Conservation (phyloP, 2,329 filamentous ascomycete genomes). For the Orbilia brochopaga region DNA sequence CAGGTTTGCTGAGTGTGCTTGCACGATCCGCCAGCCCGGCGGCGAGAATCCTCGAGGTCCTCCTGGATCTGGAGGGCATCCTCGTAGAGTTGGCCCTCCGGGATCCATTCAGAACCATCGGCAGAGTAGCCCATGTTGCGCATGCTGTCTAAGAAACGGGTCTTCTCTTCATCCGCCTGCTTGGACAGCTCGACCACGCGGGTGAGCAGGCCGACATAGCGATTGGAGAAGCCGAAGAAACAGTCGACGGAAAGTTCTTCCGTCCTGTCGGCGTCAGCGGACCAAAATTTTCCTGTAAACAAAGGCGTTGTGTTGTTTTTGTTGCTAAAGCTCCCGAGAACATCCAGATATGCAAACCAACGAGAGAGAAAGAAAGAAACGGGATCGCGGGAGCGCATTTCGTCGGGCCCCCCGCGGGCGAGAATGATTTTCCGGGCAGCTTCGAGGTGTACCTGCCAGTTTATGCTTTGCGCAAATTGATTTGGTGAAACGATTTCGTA, state of each 20-base stretch:
- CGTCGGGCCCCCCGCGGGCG: slow-evolving; percentile 67
- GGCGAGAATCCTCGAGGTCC: slow-evolving; percentile 67
- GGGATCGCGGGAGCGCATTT: slow-evolving; percentile 64
- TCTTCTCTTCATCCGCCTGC: slow-evolving; percentile 69
- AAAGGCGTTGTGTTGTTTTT: slow-evolving; percentile 63
- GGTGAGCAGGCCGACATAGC: slow-evolving; percentile 73
- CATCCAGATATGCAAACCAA: slow-evolving; percentile 85
- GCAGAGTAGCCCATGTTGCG: slow-evolving; percentile 34
- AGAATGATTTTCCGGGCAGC: slow-evolving; percentile 77
- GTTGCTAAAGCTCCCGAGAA: slow-evolving; percentile 71
- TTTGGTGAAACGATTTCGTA: slow-evolving; percentile 82
- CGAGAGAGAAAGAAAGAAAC: slow-evolving; percentile 76
- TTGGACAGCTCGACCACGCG: slow-evolving; percentile 74
- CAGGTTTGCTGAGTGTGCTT: slow-evolving; percentile 56
- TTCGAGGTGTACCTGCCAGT: slow-evolving; percentile 79
- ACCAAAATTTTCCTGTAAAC: slow-evolving; percentile 63
- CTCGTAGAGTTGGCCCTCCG: slow-evolving; percentile 58
- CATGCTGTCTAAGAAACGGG: slow-evolving; percentile 29
- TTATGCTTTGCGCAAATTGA: slow-evolving; percentile 77
- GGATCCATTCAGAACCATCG: slow-evolving; percentile 35
- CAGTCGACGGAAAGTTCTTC: slow-evolving; percentile 72
- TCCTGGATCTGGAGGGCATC: slow-evolving; percentile 67
- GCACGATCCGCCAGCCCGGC: slow-evolving; percentile 56
- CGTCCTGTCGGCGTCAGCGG: slow-evolving; percentile 61
- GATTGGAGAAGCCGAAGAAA: slow-evolving; percentile 77